Conservation (phyloP, 805 yeast genomes). For the Sugiyamaella smithiae region DNA sequence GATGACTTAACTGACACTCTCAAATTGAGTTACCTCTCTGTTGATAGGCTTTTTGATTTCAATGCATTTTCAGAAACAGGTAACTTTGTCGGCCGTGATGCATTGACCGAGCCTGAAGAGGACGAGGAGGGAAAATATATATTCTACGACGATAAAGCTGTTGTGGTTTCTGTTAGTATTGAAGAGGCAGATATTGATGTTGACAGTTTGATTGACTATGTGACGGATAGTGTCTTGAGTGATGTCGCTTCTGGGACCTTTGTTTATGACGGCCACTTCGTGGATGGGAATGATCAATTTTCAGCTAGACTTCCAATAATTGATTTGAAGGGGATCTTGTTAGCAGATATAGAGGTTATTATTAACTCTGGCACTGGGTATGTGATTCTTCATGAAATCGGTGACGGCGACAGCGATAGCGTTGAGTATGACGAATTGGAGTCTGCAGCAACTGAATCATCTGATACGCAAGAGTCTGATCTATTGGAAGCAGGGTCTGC, state of each 20-base stretch:
- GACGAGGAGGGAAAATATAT: background rate
- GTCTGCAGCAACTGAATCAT: background rate
- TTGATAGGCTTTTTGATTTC: background rate
- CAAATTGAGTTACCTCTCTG: background rate
- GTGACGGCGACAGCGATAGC: background rate
- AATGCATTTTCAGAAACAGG: background rate
- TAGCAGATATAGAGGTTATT: background rate
- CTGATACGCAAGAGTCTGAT: background rate
- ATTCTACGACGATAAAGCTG: background rate
- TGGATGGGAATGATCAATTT: background rate
- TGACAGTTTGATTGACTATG: background rate
- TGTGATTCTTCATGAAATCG: background rate
- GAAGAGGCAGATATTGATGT: background rate
- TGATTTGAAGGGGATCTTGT: background rate
- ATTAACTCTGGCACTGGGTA: background rate
- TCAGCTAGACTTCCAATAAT: background rate
- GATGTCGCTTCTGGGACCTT: constrained; percentile 4
- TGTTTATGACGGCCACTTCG: background rate
- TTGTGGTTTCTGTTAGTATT: background rate
- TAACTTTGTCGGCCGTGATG: background rate
- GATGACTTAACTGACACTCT: background rate
- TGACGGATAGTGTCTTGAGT: background rate
- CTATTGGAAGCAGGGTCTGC: background rate
- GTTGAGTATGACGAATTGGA: background rate
- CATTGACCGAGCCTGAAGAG: background rate